These are phyloP conservation scores for Mortierella alpina DNA, from an alignment of 192 early-diverging fungal genomes.

Conservation along the genomic window DNA sequence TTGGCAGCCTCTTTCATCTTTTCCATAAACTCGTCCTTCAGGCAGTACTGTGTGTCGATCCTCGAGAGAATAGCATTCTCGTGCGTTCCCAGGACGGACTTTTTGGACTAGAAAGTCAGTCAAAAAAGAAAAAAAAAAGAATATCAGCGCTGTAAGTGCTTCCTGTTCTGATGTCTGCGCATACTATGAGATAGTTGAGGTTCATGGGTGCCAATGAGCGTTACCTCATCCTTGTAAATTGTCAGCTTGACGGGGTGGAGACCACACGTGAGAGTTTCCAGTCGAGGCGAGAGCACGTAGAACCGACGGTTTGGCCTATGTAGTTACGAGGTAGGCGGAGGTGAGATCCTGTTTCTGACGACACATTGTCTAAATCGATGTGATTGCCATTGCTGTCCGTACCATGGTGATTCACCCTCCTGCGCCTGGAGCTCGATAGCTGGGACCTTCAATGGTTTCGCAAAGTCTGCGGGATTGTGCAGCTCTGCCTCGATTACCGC, in stretches of 20 bases:
- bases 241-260: conserved; percentile 50
- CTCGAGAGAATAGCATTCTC: conserved; percentile 51
- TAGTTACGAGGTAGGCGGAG: background rate
- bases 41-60: conserved; percentile 49
- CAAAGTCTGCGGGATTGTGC: conserved; percentile 48
- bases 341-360: background rate
- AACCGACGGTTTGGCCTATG: conserved; percentile 43
- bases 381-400: background rate
- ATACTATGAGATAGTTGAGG: background rate
- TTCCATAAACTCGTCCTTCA: conserved; percentile 48
- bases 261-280: conserved; percentile 43
- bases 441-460: conserved; percentile 35
- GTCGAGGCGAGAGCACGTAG: conserved; percentile 41
- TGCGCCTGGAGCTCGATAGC: conserved; percentile 46
- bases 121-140: too few species aligned
- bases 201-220: background rate
- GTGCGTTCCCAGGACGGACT: conserved; percentile 30
- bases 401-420: conserved; percentile 48
- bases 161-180: background rate
- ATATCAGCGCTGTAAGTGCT: too few species aligned
- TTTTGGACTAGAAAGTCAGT: conserved; percentile 18
- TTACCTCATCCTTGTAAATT: conserved; percentile 48
- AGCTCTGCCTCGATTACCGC: conserved; percentile 50
- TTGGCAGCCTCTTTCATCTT: conserved; percentile 54
- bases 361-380: background rate